Conservation (phyloP, 2,329 filamentous ascomycete species). For the Aaosphaeria arxii region DNA sequence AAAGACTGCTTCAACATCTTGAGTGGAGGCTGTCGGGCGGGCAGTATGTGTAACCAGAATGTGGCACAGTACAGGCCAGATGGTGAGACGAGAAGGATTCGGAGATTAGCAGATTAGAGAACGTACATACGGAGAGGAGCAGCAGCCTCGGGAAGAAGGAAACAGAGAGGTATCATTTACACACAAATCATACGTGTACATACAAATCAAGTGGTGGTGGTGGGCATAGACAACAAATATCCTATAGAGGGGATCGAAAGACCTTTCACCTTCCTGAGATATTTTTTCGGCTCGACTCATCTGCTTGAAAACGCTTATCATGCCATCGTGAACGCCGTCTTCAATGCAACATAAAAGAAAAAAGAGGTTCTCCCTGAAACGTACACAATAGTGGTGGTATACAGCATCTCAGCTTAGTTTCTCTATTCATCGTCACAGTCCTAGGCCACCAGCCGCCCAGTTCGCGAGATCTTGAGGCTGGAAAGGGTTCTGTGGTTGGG, state of each 20-base stretch:
- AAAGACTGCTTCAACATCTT: too few relatives aligned
- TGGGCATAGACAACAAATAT: too few relatives aligned
- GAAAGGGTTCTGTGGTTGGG: conserved; percentile 3
- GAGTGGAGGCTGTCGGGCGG: too few relatives aligned
- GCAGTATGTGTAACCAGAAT: too few relatives aligned
- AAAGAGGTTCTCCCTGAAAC: not conserved
- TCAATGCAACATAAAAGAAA: conserved; percentile 1
- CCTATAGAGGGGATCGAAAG: too few relatives aligned
- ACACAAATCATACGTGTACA: conserved; percentile 4
- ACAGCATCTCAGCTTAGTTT: not conserved
- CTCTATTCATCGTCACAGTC: conserved; percentile 47
- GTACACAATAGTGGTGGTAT: too few relatives aligned
- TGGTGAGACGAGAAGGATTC: too few relatives aligned
- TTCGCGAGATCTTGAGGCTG: conserved; percentile 63
- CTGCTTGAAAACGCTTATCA: not conserved
- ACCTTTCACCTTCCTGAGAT: too few relatives aligned
- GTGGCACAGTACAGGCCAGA: too few relatives aligned
- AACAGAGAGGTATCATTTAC: conserved; percentile 8
- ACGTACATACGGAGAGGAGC: too few relatives aligned
- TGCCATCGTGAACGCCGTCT: not conserved
- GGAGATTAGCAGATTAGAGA: too few relatives aligned
- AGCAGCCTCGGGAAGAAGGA: not conserved
- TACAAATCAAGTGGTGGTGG: not conserved
- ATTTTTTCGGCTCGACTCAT: not conserved
- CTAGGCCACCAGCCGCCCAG: conserved; percentile 67